phyloP scores from a whole-genome alignment of 2,329 filamentous ascomycete genomes.

The Xylaria sp. region DNA sequence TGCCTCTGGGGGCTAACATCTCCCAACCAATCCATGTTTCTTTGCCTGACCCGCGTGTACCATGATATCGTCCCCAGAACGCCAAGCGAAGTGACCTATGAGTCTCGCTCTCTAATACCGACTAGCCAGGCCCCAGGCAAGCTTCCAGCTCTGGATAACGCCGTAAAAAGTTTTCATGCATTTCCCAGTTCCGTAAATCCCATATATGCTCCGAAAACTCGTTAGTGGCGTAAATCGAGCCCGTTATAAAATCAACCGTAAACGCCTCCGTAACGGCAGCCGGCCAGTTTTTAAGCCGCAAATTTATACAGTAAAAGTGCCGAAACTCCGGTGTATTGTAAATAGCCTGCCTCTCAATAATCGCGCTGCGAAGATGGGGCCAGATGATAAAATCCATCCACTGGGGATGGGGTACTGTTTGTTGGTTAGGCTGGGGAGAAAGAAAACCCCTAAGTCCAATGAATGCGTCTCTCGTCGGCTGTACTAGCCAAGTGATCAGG shows the following conservation, averaged over 20 bases:
- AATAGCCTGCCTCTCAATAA: constrained; percentile 50
- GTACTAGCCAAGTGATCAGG: constrained; percentile 47
- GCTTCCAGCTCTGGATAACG: constrained; percentile 45
- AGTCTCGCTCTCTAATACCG: constrained; percentile 35
- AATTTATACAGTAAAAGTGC: constrained; percentile 48
- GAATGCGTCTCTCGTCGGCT: constrained; percentile 48
- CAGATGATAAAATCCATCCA: constrained; percentile 51
- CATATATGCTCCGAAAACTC: constrained; percentile 43
- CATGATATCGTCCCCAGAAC: constrained; percentile 21
- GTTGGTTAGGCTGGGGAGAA: constrained; percentile 45
- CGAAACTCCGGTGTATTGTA: constrained; percentile 54
- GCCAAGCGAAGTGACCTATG: constrained; percentile 25
- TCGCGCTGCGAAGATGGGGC: constrained; percentile 49
- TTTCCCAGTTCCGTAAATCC: constrained; percentile 43
- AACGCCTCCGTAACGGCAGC: constrained; percentile 41
- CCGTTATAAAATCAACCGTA: constrained; percentile 42
- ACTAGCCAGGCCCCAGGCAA: constrained; percentile 33
- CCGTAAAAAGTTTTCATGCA: constrained; percentile 42
- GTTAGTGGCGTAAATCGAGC: constrained; percentile 44
- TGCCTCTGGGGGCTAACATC: constrained; percentile 27
- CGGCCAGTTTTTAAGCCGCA: constrained; percentile 52
- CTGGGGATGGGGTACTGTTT: constrained; percentile 44
- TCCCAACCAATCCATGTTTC: constrained; percentile 3
- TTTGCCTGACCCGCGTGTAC: background rate
- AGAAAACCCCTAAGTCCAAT: constrained; percentile 39